These are phyloP conservation scores for Podospora pseudopauciseta DNA, from an alignment of 495 filamentous ascomycete genomes.

Conservation along the genomic window DNA sequence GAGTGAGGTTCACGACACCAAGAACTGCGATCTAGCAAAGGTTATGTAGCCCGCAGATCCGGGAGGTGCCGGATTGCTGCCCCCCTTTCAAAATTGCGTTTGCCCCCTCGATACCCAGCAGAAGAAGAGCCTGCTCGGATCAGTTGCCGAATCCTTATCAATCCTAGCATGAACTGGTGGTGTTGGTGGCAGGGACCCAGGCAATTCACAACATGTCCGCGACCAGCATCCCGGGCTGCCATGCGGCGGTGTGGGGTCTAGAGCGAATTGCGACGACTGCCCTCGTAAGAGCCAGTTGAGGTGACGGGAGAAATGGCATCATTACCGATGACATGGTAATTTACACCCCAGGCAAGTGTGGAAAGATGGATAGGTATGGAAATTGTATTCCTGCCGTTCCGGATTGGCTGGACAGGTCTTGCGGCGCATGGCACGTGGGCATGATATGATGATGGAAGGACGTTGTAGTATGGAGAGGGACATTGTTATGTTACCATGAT, in stretches of 20 bases:
- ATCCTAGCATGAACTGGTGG: neutral
- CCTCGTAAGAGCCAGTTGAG: constrained; percentile 2
- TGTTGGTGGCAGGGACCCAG: neutral
- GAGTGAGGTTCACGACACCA: constrained; percentile 1
- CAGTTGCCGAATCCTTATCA: neutral
- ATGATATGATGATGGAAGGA: too few relatives aligned
- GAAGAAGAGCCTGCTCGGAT: neutral
- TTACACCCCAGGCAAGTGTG: neutral
- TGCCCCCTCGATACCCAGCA: neutral
- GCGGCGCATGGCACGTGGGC: too few relatives aligned
- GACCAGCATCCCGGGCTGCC: constrained; percentile 1
- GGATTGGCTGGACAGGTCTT: neutral
- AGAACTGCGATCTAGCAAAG: constrained; percentile 7
- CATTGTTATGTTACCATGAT: too few relatives aligned
- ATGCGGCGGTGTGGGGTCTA: neutral
- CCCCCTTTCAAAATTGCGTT: constrained; percentile 12
- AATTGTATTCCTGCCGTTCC: neutral
- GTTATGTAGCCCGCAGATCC: constrained; percentile 10
- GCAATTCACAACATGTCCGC: neutral
- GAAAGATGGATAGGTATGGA: neutral
- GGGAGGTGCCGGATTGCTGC: neutral
- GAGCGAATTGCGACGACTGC: neutral
- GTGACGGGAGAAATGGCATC: constrained; percentile 1
- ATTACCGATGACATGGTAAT: neutral
- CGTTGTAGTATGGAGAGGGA: too few relatives aligned